Evolutionary conservation across 23 red algal genomes (phyloP).

Genomic region (Gracilaria domingensis): DNA sequence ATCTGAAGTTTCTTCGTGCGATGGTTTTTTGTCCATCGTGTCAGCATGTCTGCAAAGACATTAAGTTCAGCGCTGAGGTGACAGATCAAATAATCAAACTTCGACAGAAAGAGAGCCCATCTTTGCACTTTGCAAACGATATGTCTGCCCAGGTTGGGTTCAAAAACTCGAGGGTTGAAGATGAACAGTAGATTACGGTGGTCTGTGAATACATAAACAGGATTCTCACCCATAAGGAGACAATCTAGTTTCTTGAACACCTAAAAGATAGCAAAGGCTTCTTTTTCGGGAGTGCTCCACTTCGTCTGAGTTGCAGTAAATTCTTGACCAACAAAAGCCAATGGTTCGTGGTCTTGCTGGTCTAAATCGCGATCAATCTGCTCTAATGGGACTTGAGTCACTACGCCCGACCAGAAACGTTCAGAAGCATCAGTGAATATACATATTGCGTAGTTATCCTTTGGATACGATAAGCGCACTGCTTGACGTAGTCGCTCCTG

Average conservation of each 20-base stretch:
- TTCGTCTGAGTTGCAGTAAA: slow-evolving; percentile 1
- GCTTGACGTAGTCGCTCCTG: slow-evolving; percentile 27
- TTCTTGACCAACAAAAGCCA: slow-evolving; percentile 32
- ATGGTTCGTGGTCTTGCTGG: slow-evolving; percentile 18
- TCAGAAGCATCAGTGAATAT: slow-evolving; percentile 44
- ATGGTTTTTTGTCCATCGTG: slow-evolving; percentile 32
- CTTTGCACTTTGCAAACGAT: slow-evolving; percentile 44
- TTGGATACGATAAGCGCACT: slow-evolving; percentile 25
- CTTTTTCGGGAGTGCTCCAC: slow-evolving; percentile 45
- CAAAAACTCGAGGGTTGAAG: not conserved
- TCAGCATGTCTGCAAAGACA: slow-evolving; percentile 26
- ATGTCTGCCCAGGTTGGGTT: not conserved
- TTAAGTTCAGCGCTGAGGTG: slow-evolving; percentile 1
- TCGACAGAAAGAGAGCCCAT: slow-evolving; percentile 32
- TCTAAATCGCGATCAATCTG: not conserved
- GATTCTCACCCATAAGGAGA: no score
- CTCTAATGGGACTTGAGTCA: slow-evolving; percentile 12
- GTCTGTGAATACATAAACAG: slow-evolving; percentile 16
- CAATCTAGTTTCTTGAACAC: slow-evolving; percentile 16
- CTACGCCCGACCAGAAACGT: not conserved
- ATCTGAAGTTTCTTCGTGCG: not conserved
- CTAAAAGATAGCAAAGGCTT: slow-evolving; percentile 39
- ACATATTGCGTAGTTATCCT: slow-evolving; percentile 15
- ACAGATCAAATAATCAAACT: slow-evolving; percentile 11
- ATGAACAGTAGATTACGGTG: slow-evolving; percentile 42